phyloP scores from a whole-genome alignment of 31 red algal genomes.

The Odonthalia washingtoniensis region DNA sequence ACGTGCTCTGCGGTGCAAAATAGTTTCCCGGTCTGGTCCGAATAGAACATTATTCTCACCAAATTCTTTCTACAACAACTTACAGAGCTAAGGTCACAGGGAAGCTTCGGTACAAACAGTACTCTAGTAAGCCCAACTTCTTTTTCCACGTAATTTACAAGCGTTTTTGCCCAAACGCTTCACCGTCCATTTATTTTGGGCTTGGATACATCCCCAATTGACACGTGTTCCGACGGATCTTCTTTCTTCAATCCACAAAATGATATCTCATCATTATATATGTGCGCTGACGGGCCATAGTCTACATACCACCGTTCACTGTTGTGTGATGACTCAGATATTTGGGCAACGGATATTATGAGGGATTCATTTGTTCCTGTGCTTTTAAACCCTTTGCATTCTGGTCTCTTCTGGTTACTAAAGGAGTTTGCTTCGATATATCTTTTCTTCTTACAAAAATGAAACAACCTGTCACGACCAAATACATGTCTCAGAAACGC shows the following conservation, averaged over 20 bases:
- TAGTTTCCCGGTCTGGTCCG: background rate
- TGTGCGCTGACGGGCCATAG: conserved; percentile 10
- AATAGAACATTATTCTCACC: background rate
- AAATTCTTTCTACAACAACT: conserved; percentile 4
- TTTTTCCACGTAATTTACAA: conserved; percentile 1
- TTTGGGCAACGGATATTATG: background rate
- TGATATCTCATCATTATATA: background rate
- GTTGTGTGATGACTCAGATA: background rate
- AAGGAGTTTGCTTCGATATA: conserved; percentile 15
- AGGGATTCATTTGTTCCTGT: background rate
- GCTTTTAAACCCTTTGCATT: background rate
- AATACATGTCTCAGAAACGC: background rate
- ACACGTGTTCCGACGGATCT: background rate
- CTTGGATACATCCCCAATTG: background rate
- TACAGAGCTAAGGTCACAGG: conserved; percentile 8
- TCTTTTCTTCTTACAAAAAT: conserved; percentile 18
- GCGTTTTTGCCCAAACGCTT: background rate
- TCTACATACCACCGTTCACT: conserved; percentile 24
- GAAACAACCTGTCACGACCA: background rate
- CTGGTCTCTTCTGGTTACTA: background rate
- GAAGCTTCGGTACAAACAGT: background rate
- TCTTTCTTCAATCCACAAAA: too few relatives aligned
- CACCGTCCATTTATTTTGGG: background rate
- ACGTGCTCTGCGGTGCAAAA: conserved; percentile 2
- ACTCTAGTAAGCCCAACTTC: background rate